Evolutionary conservation across 2,329 filamentous ascomycete genomes (phyloP).

Genomic region (Cladosporium cucumerinum): DNA sequence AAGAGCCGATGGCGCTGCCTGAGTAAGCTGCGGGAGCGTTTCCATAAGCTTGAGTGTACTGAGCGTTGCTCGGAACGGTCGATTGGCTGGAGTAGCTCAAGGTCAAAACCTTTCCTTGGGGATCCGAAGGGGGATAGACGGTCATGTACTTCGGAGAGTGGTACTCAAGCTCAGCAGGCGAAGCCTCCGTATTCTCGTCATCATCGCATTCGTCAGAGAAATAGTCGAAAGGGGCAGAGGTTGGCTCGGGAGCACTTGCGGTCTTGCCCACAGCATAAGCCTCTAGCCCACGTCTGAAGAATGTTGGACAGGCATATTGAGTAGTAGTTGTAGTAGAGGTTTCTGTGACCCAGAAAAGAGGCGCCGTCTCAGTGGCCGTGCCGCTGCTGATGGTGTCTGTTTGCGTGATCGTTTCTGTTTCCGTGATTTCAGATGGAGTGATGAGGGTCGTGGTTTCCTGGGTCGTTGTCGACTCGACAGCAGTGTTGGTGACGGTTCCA

Average conservation of each 20-base stretch:
- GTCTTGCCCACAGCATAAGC: background rate
- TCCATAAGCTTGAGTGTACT: background rate
- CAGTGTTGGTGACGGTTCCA: background rate
- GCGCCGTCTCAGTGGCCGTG: background rate
- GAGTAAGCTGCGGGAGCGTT: background rate
- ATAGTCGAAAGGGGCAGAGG: background rate
- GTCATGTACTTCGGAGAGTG: background rate
- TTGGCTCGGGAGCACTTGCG: background rate
- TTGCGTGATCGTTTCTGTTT: background rate
- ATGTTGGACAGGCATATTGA: background rate
- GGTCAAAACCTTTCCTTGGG: background rate
- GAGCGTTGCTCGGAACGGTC: background rate
- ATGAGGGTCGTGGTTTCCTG: background rate
- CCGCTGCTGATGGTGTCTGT: background rate
- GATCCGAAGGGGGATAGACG: constrained; percentile 1
- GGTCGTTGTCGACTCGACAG: background rate
- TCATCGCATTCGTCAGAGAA: background rate
- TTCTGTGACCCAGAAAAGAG: background rate
- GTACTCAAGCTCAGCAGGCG: background rate
- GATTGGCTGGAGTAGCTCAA: background rate
- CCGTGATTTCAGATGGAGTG: background rate
- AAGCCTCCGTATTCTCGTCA: background rate
- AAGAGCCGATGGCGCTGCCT: background rate
- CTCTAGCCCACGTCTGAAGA: background rate
- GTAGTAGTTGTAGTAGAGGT: background rate